Base-by-base conservation (phyloP, 495 filamentous ascomycete genomes). In the Aspergillus bertholletiae region DNA sequence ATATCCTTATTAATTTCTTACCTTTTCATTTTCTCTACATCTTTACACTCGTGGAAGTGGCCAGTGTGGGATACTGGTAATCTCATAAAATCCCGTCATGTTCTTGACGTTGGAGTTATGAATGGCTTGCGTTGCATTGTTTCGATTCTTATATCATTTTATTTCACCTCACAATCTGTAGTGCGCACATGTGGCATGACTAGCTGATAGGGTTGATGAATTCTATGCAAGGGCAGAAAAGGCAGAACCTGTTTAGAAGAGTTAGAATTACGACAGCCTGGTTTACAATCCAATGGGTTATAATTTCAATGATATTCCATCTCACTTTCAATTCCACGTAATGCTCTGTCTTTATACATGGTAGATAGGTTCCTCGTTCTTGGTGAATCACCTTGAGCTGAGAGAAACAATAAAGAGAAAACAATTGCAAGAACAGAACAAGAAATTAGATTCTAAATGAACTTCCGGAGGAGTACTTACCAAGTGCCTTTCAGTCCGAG, bases 61-160 rank as follows among this genome's bases (percentile, higher is more conserved):
- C 47, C 49, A 50, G 55, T 59, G 52, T 58, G 51, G 59, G 54
- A 61, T 55, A 40, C 58, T 52, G 58, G 55, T 54, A 55, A 53
- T 51, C 48, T 44, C 40, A 26, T 50, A 57, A 63, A 67, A 72
- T 67, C 67, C 62, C 68, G 66, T 70, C 65, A 54, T 58, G 51
- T 57, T 56, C 35, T 61, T 62, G 67, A 67, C 66, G 69, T 69
- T 71, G 73, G 73, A 75, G 73, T 75, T 73, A 64, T 65, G 72
- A n/a, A 74, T 69, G 71, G 67, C 64, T 65, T 63, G 51, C 30
- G 63, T 69, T 69, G 64, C 67, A 63, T 66, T 57, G 57, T 66
- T 73, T 65, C 53, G 37, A 61, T 60, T 61, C 61, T 60, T 58
- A 58, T 63, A 57, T 55, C 50, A 57, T 69, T 49, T 45, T 34